A percentile compares a stretch with the other conserved stretches of the same genome.
These are phyloP conservation scores for Meyerozyma athensensis DNA, from an alignment of 1,139 yeast genomes.

Conservation along the genomic window DNA sequence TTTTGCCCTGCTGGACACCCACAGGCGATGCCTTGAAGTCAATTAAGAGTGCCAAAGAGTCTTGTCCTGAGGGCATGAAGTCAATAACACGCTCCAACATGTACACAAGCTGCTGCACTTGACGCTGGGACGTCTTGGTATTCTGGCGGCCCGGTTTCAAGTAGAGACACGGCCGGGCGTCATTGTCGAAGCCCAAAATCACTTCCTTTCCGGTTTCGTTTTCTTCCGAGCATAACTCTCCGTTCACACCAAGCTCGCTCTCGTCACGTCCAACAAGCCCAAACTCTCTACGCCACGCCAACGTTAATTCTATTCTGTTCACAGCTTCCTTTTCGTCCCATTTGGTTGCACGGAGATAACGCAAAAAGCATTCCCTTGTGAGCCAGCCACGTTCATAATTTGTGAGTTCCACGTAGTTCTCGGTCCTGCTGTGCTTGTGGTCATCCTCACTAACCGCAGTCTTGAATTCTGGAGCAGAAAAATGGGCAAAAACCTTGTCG, in stretches of 20 bases:
- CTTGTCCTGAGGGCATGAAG: conserved; percentile 49
- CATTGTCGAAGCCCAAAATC: conserved; percentile 43
- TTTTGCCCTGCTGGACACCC: conserved; percentile 54
- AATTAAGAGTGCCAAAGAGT: conserved; percentile 41
- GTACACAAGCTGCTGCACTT: conserved; percentile 46
- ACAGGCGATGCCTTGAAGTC: conserved; percentile 41
- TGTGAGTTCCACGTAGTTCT: conserved; percentile 6
- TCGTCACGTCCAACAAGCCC: conserved; percentile 33
- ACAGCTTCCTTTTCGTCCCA: conserved; percentile 40
- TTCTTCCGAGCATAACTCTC: conserved; percentile 28
- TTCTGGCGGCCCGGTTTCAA: conserved; percentile 48
- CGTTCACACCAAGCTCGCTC: conserved; percentile 31
- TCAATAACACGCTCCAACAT: conserved; percentile 46
- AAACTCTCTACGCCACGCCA: conserved; percentile 47
- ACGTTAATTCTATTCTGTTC: conserved; percentile 36
- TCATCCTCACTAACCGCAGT: conserved; percentile 22
- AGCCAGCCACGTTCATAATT: conserved; percentile 39
- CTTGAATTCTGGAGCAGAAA: conserved; percentile 31
- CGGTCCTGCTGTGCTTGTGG: neutral
- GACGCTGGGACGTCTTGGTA: conserved; percentile 39
- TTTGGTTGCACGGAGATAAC: conserved; percentile 45
- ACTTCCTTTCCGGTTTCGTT: conserved; percentile 47
- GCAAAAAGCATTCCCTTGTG: conserved; percentile 43
- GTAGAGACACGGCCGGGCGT: conserved; percentile 45
- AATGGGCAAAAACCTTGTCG: conserved; percentile 14